Evolutionary conservation across 2,329 filamentous ascomycete species (phyloP), one percentile per base, ranked within the genome.

Genomic region (Elsinoe australis): DNA sequence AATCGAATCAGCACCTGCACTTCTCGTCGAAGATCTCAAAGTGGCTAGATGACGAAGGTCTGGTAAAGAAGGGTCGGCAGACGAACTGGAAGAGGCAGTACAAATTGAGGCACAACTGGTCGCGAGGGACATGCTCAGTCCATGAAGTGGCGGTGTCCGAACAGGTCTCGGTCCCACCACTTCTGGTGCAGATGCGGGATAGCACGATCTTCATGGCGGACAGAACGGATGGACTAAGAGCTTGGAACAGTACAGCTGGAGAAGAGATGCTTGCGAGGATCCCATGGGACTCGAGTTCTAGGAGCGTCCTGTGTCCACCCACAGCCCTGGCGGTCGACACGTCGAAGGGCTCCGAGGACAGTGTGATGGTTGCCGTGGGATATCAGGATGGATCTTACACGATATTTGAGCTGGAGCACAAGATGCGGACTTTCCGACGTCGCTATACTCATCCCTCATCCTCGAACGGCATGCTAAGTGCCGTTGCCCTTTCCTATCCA

Each of bases 11-110:
- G 33, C 45, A 38, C 5, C 58, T 71, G 6, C 64, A 65, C 38
- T 79, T 76, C 54, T 74, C 74, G 1, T 76, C 75, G 3, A 75
- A 71, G 48, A 59, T 74, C 6, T 76, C 78, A 9, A 75, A 71
- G 61, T 83, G 80, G 80, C 64, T 79, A 26, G 76, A 80, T 44
- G 78, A 83, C 53, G 70, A 75, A 29, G 71, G 75, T 51, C 60
- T 77, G 5, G 72, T 83, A 17, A 67, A 66, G 49, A 66, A 67
- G 51, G 71, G 71, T 9, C 64, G 61, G 4, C 59, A 67, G 15
- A 81, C 77, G 38, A 79, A 92, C 60, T 95, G 89, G 89, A 94
- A 94, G 69, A 76, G 78, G 52, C 85, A 92, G 58, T 96, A 94
- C 66, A 87, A 83, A 59, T 72, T 95, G 42, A 77, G 86, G 36